These are phyloP conservation scores for Marvania coccoides DNA, from an alignment of 139 green algal species.

Conservation along the genomic window DNA sequence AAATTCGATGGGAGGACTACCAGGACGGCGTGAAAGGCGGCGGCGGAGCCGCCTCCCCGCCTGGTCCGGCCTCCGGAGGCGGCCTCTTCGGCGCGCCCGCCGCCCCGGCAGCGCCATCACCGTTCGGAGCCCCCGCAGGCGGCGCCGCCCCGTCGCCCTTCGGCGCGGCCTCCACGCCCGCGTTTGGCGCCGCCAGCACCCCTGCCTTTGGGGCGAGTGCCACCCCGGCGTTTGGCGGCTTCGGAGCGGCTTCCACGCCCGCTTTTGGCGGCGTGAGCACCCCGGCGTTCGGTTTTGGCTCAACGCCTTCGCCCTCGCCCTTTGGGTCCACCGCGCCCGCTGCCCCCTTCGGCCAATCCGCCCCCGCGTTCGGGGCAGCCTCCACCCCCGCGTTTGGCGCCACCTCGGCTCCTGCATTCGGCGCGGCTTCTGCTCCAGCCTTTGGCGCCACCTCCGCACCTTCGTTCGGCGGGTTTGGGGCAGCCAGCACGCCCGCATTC, in stretches of 20 bases:
- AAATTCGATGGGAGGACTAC: conserved; percentile 91
- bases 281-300: not conserved
- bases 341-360: too few species aligned
- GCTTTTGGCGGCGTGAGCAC: not conserved
- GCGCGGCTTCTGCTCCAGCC: not conserved
- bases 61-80: not conserved
- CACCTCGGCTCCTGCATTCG: conserved; percentile 9
- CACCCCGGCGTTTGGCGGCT: conserved; percentile 8
- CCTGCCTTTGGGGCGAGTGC: conserved; percentile 54
- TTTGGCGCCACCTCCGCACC: conserved; percentile 1
- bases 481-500: conserved; percentile 17
- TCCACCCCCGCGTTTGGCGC: conserved; percentile 31
- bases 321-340: not conserved
- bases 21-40: conserved; percentile 43
- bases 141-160: conserved; percentile 24
- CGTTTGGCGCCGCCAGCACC: conserved; percentile 33
- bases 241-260: conserved; percentile 7
- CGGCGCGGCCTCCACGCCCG: conserved; percentile 21
- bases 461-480: conserved; percentile 29
- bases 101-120: not conserved
- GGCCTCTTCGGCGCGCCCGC: conserved; percentile 9
- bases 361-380: conserved; percentile 33
- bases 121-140: conserved; percentile 10
- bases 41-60: conserved; percentile 1
- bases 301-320: not conserved